These are phyloP conservation scores for Heterobasidion annosum DNA, from an alignment of 1,284 basidiomycete genomes.

Conservation along the genomic window DNA sequence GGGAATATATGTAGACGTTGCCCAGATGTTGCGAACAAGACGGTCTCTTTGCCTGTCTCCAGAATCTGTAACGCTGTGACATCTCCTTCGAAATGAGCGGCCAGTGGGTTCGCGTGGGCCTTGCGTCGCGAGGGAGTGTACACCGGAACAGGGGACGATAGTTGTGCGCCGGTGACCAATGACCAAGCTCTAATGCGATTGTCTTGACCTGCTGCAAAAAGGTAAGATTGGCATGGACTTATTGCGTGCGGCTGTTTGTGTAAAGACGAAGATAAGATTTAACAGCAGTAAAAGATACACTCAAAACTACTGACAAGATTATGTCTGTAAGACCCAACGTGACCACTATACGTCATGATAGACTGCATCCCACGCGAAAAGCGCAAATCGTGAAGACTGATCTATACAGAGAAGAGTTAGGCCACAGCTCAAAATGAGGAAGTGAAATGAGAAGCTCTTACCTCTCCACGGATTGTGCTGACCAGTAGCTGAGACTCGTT, in stretches of 20 bases:
- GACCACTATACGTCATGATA: constrained; percentile 38
- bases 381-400: constrained; percentile 59
- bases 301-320: constrained; percentile 33
- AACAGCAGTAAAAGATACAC: neutral
- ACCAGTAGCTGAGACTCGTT: constrained; percentile 45
- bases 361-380: constrained; percentile 36
- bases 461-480: constrained; percentile 52
- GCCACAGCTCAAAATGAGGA: neutral
- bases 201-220: constrained; percentile 70
- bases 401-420: constrained; percentile 23
- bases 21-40: neutral
- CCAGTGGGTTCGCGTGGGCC: constrained; percentile 4
- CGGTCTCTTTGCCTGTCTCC: neutral
- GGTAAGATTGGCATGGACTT: constrained; percentile 50
- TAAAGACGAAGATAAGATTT: neutral
- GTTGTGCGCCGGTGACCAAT: constrained; percentile 34
- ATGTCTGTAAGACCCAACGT: constrained; percentile 42
- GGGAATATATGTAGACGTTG: neutral
- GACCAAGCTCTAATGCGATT: constrained; percentile 59
- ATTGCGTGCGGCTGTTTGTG: constrained; percentile 44
- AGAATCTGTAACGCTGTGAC: neutral
- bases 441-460: constrained; percentile 21
- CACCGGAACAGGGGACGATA: neutral
- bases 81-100: constrained; percentile 17
- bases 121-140: neutral